phyloP scores from a whole-genome alignment of 202 grass and related monocot species.

The Schoenoplectus triqueter region DNA sequence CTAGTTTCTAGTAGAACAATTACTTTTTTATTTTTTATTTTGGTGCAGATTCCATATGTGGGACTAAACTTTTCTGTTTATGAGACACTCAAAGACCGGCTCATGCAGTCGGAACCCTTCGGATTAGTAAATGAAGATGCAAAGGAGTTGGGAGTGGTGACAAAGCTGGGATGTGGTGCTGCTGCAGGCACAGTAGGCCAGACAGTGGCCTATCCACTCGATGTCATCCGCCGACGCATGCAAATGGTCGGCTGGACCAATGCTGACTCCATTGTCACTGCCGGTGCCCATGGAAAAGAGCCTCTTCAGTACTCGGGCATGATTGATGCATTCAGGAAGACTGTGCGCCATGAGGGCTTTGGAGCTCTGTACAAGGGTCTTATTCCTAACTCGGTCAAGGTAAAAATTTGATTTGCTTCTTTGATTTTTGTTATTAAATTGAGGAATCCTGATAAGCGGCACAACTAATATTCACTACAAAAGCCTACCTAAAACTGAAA shows the following conservation, averaged over 20 bases:
- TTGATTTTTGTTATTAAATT: neutral
- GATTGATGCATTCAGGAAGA: conserved; percentile 95
- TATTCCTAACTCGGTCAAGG: conserved; percentile 96
- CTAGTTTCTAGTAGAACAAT: neutral
- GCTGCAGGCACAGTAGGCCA: conserved; percentile 91
- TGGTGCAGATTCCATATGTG: conserved; percentile 82
- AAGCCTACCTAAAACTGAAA: conserved; percentile 1
- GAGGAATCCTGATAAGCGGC: neutral
- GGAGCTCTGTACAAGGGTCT: conserved; percentile 97
- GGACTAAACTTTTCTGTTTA: conserved; percentile 97
- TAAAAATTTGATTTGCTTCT: conserved; percentile 36
- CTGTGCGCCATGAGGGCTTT: conserved; percentile 80
- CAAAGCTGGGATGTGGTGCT: conserved; percentile 85
- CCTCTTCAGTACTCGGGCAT: conserved; percentile 84
- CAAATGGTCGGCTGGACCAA: conserved; percentile 99
- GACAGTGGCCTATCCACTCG: conserved; percentile 95
- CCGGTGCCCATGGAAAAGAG: conserved; percentile 50
- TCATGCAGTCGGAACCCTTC: conserved; percentile 63
- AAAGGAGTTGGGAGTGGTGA: conserved; percentile 63
- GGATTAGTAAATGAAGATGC: conserved; percentile 60
- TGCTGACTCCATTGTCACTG: conserved; percentile 76
- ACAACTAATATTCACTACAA: neutral
- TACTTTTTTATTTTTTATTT: conserved; percentile 18
- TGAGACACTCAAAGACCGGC: conserved; percentile 85
- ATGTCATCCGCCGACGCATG: conserved; percentile 98